These are phyloP conservation scores for Ormosia emarginata DNA, from an alignment of 306 rosid species.

Conservation along the genomic window DNA sequence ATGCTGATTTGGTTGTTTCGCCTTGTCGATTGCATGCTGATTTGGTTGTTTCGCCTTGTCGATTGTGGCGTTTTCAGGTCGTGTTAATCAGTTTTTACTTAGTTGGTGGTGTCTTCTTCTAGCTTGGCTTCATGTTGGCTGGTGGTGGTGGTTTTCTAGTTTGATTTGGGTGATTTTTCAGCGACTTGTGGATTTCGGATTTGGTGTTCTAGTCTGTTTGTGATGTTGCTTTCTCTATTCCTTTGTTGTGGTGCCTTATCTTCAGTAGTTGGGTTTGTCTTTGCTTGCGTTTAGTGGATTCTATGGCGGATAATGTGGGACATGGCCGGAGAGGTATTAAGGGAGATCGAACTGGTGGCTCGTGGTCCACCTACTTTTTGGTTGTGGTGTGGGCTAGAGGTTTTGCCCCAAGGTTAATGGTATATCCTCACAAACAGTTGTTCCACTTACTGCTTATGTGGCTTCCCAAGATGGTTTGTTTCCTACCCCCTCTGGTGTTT, in stretches of 20 bases:
- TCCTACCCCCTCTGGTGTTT: too few relatives aligned
- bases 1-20: neutral
- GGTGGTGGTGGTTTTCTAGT: neutral
- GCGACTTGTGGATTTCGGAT: neutral
- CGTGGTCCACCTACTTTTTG: neutral
- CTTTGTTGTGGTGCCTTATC: neutral
- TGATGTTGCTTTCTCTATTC: neutral
- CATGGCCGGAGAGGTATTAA: neutral
- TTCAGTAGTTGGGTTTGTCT: neutral
- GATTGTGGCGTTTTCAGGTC: neutral
- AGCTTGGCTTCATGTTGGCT: neutral
- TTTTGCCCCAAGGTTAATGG: neutral
- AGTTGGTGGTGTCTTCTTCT: neutral
- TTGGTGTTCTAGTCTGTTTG: neutral
- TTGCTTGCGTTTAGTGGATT: neutral
- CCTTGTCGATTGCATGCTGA: neutral
- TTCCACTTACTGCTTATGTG: too few relatives aligned
- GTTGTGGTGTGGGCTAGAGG: neutral
- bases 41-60: neutral
- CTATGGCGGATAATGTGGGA: neutral
- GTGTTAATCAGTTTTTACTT: neutral
- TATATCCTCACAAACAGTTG: too few relatives aligned
- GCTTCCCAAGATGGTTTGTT: too few relatives aligned
- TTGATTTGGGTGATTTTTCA: neutral
- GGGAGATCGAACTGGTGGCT: neutral